Percentiles rank a stretch among this genome's conserved stretches.
phyloP scores from a whole-genome alignment of 2,329 filamentous ascomycete species.

The Sporothrix pseudoabietina region DNA sequence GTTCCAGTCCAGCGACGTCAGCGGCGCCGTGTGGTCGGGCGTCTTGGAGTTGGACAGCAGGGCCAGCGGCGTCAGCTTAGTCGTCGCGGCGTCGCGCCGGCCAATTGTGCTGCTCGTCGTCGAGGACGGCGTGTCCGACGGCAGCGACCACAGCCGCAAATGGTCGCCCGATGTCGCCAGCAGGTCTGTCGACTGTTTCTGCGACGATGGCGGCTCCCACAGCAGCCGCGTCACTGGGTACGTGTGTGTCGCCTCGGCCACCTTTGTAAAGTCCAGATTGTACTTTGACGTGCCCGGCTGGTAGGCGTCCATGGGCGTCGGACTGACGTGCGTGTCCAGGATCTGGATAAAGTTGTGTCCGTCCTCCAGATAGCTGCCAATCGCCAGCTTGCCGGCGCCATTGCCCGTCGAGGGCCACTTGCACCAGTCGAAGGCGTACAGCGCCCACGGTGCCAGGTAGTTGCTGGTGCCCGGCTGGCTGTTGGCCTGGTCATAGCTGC shows the following conservation, averaged over 20 bases:
- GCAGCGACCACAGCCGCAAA: conserved; percentile 89
- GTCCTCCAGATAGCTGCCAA: conserved; percentile 96
- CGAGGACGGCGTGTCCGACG: conserved; percentile 63
- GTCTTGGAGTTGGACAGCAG: conserved; percentile 97
- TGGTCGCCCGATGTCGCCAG: conserved; percentile 95
- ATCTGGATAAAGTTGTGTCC: conserved; percentile 99
- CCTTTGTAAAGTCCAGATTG: conserved; percentile 85
- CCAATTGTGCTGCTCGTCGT: conserved; percentile 52
- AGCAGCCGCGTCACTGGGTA: conserved; percentile 94
- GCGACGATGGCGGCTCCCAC: conserved; percentile 93
- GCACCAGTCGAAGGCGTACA: conserved; percentile 98
- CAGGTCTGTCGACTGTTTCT: conserved; percentile 93
- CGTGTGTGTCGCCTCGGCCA: conserved; percentile 95
- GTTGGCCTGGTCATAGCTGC: conserved; percentile 68
- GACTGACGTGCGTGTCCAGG: conserved; percentile 78
- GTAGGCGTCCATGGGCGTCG: conserved; percentile 69
- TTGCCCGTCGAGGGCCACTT: conserved; percentile 87
- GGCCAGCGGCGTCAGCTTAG: conserved; percentile 89
- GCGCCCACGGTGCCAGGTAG: conserved; percentile 89
- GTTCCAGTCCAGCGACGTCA: conserved; percentile 98
- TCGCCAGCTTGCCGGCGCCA: conserved; percentile 86
- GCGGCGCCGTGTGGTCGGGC: conserved; percentile 92
- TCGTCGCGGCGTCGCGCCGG: conserved; percentile 57
- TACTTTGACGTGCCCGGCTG: conserved; percentile 71
- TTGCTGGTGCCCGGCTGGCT: conserved; percentile 77